These are phyloP conservation scores for Tetrapyrgos nigripes DNA, from an alignment of 1,284 basidiomycete genomes.

Conservation along the genomic window DNA sequence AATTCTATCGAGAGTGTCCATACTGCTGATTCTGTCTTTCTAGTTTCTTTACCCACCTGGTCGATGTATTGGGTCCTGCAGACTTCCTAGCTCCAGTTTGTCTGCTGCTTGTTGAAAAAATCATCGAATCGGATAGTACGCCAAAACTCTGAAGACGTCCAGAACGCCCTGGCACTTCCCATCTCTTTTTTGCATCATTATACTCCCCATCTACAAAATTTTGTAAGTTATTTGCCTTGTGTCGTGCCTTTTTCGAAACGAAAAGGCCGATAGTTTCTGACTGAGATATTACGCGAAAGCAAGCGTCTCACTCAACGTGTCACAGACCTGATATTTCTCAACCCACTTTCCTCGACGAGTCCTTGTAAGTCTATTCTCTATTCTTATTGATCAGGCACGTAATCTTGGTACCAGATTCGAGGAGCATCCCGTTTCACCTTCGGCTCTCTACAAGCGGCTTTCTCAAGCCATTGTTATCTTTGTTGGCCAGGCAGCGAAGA, in stretches of 20 bases:
- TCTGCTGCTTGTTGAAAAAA: constrained; percentile 89
- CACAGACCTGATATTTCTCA: constrained; percentile 43
- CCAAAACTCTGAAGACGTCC: constrained; percentile 70
- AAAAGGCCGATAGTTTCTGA: constrained; percentile 58
- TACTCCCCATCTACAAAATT: constrained; percentile 55
- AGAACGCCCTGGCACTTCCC: constrained; percentile 69
- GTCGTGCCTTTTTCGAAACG: constrained; percentile 17
- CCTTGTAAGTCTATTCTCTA: constrained; percentile 48
- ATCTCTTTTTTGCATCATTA: constrained; percentile 71
- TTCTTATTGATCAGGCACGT: neutral
- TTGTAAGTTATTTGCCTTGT: constrained; percentile 46
- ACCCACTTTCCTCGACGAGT: constrained; percentile 63
- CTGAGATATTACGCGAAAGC: constrained; percentile 73
- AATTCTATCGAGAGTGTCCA: constrained; percentile 9
- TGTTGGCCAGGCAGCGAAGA: constrained; percentile 53
- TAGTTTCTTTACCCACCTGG: constrained; percentile 93
- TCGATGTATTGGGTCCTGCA: constrained; percentile 81
- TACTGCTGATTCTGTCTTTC: constrained; percentile 16
- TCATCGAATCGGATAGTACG: constrained; percentile 72
- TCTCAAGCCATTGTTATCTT: constrained; percentile 73
- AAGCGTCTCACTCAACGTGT: constrained; percentile 61
- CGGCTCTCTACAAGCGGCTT: constrained; percentile 58
- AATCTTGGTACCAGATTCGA: constrained; percentile 50
- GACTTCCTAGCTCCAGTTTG: constrained; percentile 87
- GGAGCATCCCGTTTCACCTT: constrained; percentile 52